Evolutionary conservation across 352 stramenopile genomes (phyloP), one percentile per base, ranked within the genome.

Genomic region (Pythium periplocum): DNA sequence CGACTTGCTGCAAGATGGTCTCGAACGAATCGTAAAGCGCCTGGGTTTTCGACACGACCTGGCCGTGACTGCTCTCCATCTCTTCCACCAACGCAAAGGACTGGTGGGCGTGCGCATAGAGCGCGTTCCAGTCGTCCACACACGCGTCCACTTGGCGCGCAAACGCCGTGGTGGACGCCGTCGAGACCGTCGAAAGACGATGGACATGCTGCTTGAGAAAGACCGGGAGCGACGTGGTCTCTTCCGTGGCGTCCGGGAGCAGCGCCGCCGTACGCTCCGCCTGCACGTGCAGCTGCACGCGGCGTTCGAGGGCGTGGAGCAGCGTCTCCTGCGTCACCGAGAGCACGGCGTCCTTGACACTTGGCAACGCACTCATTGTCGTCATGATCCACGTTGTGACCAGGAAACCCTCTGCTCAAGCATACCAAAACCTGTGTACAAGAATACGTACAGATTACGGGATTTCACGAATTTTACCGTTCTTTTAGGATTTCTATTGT

Each of bases 11-110:
- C 4, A 77, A 47, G 26, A 74, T 58, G 53, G 73, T 81, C 57
- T 90, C 83, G 43, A 93, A 93, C 53, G 66, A 83, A 52, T 83
- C 71, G 51, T 91, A 91, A 49, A 93, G 58, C 12, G 83, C 78
- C 33, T 79, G 73, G 2, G 83, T 93, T 66, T 87, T 86, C 51
- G 69, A 61, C 30, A 76, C 78, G 32, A 93, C 81, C 49, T 89
- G 78, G 38, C 66, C 75, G 63, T 93, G 83, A 61, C 77, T 86
- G n/a, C 66, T 59, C 51, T 93, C 83, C 83, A 93, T 90, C 41
- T 91, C 78, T 11, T 84, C 70, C 31, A 93, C 77, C 8, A 90
- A 65, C 10, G 65, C 73, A 31, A 88, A 72, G 17, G 78, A 81
- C 30, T 79, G 53, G 34, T 86, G 70, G 4, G 80, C 78, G 54